Evolutionary conservation across 2,329 filamentous ascomycete species (phyloP), one percentile per base, ranked within the genome.

Genomic region (Colletotrichum sp.): DNA sequence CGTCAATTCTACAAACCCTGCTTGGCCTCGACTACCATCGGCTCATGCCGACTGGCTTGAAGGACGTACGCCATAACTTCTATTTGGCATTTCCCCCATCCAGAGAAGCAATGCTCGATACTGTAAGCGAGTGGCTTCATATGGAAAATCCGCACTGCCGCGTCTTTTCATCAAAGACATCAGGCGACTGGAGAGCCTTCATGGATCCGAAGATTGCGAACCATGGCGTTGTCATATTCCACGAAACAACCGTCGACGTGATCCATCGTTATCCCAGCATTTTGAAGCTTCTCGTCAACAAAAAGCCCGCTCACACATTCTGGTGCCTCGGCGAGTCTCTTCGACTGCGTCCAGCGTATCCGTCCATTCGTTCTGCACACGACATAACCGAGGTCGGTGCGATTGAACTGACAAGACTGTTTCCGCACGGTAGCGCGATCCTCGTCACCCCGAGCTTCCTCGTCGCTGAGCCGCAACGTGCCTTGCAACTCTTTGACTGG

Each of bases 171-270:
- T 86, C 85, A 64, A 78, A 86, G 15, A 79, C 80, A 1, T 43
- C 84, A 7, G 89, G 90, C 1, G 83, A 88, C 10, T 92, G 90
- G 90, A 76, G 81, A 6, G 82, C 81, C 21, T 91, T 92, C 76
- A 34, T 81, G 10, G 36, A 74, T 16, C 57, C 74, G 7, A 81
- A 80, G 21, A 75, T 78, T 5, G 74, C 73, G 15, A 72, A 79
- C 1, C 67, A 79, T 57, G 81, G 83, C 24, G 76, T 79, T 65
- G 80, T 90, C 13, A 86, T 91, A 43, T 80, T 90, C 5, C 87
- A 90, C 74, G 87, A 90, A 79, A 81, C 84, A 15, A 82, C 82
- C 6, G 77, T 84, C 12, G 83, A 82, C 79, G 80, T 80, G 7
- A 75, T 88, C 7, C 82, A 86, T 9, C 81, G 82, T 4, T 84